Evolutionary conservation across 1,284 basidiomycete genomes (phyloP).

Genomic region (Coniophora puteana): DNA sequence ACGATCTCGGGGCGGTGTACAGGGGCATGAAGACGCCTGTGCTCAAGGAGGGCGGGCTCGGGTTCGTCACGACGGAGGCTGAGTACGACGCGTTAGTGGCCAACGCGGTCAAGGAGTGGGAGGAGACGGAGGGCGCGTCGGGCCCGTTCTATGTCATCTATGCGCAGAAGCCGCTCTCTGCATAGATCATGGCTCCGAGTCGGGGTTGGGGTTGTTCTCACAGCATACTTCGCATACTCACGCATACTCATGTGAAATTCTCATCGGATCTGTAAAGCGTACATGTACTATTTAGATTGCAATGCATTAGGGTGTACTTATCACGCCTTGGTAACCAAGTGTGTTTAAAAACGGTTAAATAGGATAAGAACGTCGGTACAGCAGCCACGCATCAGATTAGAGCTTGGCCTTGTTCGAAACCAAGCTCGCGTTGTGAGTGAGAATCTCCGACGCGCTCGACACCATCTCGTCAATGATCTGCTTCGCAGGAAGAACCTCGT

Average conservation of each 20-base stretch:
- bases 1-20: slow-evolving; percentile 14
- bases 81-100: slow-evolving; percentile 17
- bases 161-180: slow-evolving; percentile 11
- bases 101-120: slow-evolving; percentile 16
- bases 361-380: neutral
- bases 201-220: too few relatives aligned
- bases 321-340: too few relatives aligned
- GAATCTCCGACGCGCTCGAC: slow-evolving; percentile 53
- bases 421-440: slow-evolving; percentile 34
- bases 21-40: slow-evolving; percentile 18
- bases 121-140: slow-evolving; percentile 11
- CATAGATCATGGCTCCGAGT: too few relatives aligned
- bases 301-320: too few relatives aligned
- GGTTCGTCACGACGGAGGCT: slow-evolving; percentile 8
- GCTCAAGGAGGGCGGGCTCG: slow-evolving; percentile 14
- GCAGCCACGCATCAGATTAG: slow-evolving; percentile 16
- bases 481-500: slow-evolving; percentile 76
- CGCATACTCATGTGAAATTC: too few relatives aligned
- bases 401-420: slow-evolving; percentile 40
- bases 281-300: too few relatives aligned
- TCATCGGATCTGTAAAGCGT: too few relatives aligned
- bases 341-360: neutral
- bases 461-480: slow-evolving; percentile 83
- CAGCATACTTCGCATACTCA: too few relatives aligned
- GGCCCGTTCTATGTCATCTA: slow-evolving; percentile 9